Base-by-base conservation (phyloP, 2,329 filamentous ascomycete genomes). In the Phialemonium atrogriseum region DNA sequence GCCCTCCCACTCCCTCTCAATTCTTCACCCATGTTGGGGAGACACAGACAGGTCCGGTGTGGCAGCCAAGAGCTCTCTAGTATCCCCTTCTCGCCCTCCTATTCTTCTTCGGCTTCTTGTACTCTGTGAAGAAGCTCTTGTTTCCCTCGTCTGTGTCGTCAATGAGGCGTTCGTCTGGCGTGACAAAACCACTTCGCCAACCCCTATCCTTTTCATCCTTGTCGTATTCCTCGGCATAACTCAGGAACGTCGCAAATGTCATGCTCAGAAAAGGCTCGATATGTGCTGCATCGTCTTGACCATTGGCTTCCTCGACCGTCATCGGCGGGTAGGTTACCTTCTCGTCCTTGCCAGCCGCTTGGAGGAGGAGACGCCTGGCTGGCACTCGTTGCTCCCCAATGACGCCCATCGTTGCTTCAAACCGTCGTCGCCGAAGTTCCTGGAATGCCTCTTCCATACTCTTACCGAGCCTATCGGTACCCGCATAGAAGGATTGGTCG, bases 231-330 rank as follows among this genome's bases (percentile, higher is more conserved):
- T 40, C 45, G 32, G n/a, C n/a, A n/a, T 45, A 42, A 4, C 37
- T 37, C 22, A 45, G 32, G 20, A 64, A 36, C 5, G 50, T 50
- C 13, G 47, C 52, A 35, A 61, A 55, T 4, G 52, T 49, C 55
- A 67, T 57, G 29, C 54, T 59, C 8, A 72, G 32, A 9, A 70
- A 49, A 2, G 64, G 61, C 10, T 50, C 45, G 9, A 55, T 51
- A 32, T 66, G 58, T 29, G 66, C 58, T 2, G 50, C 40, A 3
- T 50, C 48, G 5, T 59, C 47, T 39, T 59, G 58, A 6, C 34
- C 34, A 36, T 58, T 60, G 18, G 57, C 60, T 21, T 65, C 52
- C 3, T 52, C 45, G n/a, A 62, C 37, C n/a, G 41, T 43, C 10
- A 66, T 47, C 20, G 41, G 37, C 3, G 34, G 45, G 20, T 54